Conservation (phyloP, 768 basidiomycete species). For the Heimioporus sp. region DNA sequence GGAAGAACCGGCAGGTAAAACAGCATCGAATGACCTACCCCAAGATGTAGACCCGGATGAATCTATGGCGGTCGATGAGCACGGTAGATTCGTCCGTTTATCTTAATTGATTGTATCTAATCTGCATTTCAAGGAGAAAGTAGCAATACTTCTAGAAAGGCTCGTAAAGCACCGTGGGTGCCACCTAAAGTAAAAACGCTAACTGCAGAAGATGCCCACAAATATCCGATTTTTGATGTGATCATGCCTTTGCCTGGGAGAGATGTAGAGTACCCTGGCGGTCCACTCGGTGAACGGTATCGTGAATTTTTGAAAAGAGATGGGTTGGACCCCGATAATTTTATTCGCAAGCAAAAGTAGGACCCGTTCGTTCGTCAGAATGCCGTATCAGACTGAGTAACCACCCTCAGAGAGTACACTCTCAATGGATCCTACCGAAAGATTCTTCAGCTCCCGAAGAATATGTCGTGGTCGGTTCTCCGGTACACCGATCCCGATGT, state of each 20-base stretch:
- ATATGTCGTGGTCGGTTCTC: constrained; percentile 78
- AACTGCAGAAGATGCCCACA: constrained; percentile 70
- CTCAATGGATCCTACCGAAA: constrained; percentile 92
- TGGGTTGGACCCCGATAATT: constrained; percentile 88
- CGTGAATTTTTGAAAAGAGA: constrained; percentile 78
- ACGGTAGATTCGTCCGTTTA: constrained; percentile 22
- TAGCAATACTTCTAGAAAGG: constrained; percentile 16
- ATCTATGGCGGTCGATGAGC: constrained; percentile 33
- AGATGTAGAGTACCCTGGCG: constrained; percentile 91
- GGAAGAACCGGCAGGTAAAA: constrained; percentile 26
- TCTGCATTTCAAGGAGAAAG: constrained; percentile 18
- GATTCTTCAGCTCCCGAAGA: constrained; percentile 81
- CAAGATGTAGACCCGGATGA: constrained; percentile 29
- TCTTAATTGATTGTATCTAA: constrained; percentile 6
- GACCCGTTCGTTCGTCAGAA: constrained; percentile 17
- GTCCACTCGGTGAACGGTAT: constrained; percentile 83
- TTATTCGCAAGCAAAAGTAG: constrained; percentile 86
- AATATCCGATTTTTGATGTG: constrained; percentile 90
- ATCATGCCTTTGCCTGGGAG: constrained; percentile 97
- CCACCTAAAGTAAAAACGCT: constrained; percentile 75
- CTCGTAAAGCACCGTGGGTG: constrained; percentile 46
- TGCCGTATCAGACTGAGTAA: constrained; percentile 6
- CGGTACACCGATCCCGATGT: constrained; percentile 94
- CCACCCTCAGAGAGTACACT: constrained; percentile 72
- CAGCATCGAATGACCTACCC: constrained; percentile 23